A percentile compares a stretch with the other conserved stretches of the same genome.
These are phyloP conservation scores for Ceriops decandra DNA, from an alignment of 345 rosid genomes.

Conservation along the genomic window DNA sequence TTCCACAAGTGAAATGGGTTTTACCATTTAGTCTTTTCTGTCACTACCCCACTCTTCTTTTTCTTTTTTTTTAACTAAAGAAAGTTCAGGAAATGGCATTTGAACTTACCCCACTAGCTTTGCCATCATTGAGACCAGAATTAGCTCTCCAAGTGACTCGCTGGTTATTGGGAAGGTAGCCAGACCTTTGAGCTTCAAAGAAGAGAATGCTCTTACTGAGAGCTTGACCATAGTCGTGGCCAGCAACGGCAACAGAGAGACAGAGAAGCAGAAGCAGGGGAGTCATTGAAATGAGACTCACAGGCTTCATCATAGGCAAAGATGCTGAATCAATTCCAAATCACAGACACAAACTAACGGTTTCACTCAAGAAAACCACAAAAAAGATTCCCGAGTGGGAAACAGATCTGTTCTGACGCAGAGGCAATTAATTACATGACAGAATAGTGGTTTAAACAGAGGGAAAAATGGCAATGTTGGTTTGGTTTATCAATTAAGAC, in stretches of 20 bases:
- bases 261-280: conserved; percentile 52
- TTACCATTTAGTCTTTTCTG: not conserved
- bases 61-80: not conserved
- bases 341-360: not conserved
- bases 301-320: conserved; percentile 28
- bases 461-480: conserved; percentile 38
- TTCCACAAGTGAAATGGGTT: not conserved
- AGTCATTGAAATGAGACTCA: conserved; percentile 33
- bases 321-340: not conserved
- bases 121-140: conserved; percentile 91
- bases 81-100: conserved; percentile 1
- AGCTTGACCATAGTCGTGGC: conserved; percentile 92
- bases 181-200: conserved; percentile 99
- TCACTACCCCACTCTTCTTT: too few species aligned
- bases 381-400: not conserved
- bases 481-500: conserved; percentile 37
- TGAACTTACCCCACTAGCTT: conserved; percentile 84
- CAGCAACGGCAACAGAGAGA: conserved; percentile 58
- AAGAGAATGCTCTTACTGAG: conserved; percentile 90
- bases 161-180: conserved; percentile 75
- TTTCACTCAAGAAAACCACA: not conserved
- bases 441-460: not conserved
- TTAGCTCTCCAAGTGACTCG: conserved; percentile 88
- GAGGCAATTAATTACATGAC: conserved; percentile 4
- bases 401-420: conserved; percentile 13